These are phyloP conservation scores for Agastache rugosa DNA, from an alignment of 257 asterid genomes.

Conservation along the genomic window DNA sequence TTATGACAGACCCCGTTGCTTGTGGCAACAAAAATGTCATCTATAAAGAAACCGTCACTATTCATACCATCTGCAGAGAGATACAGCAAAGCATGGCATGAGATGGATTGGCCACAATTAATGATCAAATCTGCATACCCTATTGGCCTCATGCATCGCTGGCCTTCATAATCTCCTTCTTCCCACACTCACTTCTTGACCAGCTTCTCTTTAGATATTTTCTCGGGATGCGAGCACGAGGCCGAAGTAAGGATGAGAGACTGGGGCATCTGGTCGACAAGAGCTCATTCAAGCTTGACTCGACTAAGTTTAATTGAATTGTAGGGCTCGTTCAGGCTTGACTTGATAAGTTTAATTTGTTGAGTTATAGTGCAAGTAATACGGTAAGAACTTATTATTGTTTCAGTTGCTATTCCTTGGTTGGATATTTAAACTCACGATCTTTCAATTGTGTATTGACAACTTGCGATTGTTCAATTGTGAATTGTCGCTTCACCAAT, in stretches of 20 bases:
- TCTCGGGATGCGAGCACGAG: slow-evolving; percentile 36
- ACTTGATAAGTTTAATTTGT: too few species aligned
- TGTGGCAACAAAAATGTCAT: slow-evolving; percentile 48
- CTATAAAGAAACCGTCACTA: slow-evolving; percentile 38
- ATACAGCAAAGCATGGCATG: slow-evolving; percentile 44
- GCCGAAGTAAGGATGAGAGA: slow-evolving; percentile 24
- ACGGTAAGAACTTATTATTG: too few species aligned
- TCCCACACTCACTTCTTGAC: slow-evolving; percentile 36
- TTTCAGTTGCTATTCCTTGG: too few species aligned
- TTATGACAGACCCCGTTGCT: slow-evolving; percentile 39
- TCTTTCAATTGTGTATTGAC: too few species aligned
- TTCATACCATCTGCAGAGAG: slow-evolving; percentile 43
- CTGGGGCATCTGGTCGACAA: neutral
- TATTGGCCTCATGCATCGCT: slow-evolving; percentile 50
- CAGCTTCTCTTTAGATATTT: slow-evolving; percentile 11
- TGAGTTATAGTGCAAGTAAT: too few species aligned
- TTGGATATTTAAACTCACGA: too few species aligned
- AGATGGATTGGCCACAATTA: slow-evolving; percentile 44
- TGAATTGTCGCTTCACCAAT: neutral
- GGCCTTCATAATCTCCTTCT: slow-evolving; percentile 18
- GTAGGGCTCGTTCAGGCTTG: too few species aligned
- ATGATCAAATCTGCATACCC: slow-evolving; percentile 37
- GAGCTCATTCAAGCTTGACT: neutral
- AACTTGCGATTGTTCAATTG: too few species aligned
- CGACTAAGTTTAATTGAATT: too few species aligned